Evolutionary conservation across 2,329 filamentous ascomycete species (phyloP), one percentile per base, ranked within the genome.

Genomic region (Mariannaea elegans): DNA sequence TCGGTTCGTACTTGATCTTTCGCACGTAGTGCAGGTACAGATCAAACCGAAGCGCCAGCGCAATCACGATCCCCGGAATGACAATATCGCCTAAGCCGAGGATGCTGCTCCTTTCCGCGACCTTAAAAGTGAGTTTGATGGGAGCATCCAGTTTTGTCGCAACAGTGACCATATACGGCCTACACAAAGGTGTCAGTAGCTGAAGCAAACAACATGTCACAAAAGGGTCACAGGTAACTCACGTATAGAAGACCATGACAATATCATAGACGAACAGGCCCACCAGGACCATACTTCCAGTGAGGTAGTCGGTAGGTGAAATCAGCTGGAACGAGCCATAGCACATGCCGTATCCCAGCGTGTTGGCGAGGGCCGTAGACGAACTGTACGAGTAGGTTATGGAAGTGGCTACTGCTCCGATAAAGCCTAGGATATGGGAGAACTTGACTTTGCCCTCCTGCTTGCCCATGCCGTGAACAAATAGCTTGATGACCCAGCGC

Each of bases 201-300:
- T 63, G 74, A 68, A 13, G 21, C 32, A n/a, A 21, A 19, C 6
- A 18, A 18, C 10, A 44, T 2, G n/a, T n/a, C 8, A 6, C n/a
- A 7, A 5, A 2, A 4, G n/a, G 13, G 3, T 16, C 8, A 4
- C 9, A 45, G 16, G 8, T 13, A 19, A 81, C 86, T 77, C 73
- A 88, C 80, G 91, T 94, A 73, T 90, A 95, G 73, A 95, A 95
- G 6, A 95, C 92, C 82, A 94, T 93, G 75, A 95, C 88, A 47
- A 99, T 94, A 73, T 99, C 94, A 72, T 99, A 99, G 71, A 97
- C 87, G 79, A 98, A 98, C 1, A 98, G 81, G 0, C 90, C 92
- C 9, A 82, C 79, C 1, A 98, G 81, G 9, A 98, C 88, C 41
- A 94, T 76, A 7, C 90, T 90, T 1, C 93, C 93, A 0, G 92